Conservation (phyloP, 2,329 filamentous ascomycete species). For the Didymella pinodella region DNA sequence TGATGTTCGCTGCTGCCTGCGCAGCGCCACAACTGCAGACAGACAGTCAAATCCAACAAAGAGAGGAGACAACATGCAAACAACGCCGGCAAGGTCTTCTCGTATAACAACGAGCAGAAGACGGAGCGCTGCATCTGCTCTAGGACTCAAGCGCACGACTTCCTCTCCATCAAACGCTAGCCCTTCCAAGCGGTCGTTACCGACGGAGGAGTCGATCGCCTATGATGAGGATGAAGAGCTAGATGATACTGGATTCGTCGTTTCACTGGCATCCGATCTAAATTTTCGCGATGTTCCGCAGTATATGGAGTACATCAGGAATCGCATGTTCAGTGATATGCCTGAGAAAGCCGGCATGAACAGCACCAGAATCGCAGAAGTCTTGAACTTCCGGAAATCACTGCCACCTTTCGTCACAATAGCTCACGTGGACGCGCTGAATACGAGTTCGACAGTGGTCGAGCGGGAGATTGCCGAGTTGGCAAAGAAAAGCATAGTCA, state of each 20-base stretch:
- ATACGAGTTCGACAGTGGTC: conserved; percentile 67
- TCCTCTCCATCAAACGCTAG: conserved; percentile 51
- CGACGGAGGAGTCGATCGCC: conserved; percentile 38
- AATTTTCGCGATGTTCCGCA: conserved; percentile 69
- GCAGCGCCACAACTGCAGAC: not conserved
- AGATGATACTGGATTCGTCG: conserved; percentile 66
- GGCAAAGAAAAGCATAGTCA: conserved; percentile 63
- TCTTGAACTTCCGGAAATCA: conserved; percentile 66
- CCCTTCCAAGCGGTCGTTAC: conserved; percentile 46
- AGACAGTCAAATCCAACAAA: not conserved
- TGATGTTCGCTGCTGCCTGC: conserved; percentile 5
- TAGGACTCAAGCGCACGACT: conserved; percentile 42
- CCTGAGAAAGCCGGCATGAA: conserved; percentile 69
- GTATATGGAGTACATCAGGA: conserved; percentile 67
- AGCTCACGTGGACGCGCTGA: conserved; percentile 71
- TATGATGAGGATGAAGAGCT: conserved; percentile 56
- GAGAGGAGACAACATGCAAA: conserved; percentile 30
- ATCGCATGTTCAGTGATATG: conserved; percentile 69
- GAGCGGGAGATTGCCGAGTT: conserved; percentile 74
- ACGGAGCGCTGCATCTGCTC: conserved; percentile 33
- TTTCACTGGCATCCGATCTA: conserved; percentile 63
- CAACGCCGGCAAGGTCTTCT: conserved; percentile 43
- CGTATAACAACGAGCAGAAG: conserved; percentile 40
- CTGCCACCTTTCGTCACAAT: conserved; percentile 71
- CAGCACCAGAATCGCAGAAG: conserved; percentile 68